These are phyloP conservation scores for Oryza coarctata DNA, from an alignment of 176 grass and related monocot genomes.

Conservation along the genomic window DNA sequence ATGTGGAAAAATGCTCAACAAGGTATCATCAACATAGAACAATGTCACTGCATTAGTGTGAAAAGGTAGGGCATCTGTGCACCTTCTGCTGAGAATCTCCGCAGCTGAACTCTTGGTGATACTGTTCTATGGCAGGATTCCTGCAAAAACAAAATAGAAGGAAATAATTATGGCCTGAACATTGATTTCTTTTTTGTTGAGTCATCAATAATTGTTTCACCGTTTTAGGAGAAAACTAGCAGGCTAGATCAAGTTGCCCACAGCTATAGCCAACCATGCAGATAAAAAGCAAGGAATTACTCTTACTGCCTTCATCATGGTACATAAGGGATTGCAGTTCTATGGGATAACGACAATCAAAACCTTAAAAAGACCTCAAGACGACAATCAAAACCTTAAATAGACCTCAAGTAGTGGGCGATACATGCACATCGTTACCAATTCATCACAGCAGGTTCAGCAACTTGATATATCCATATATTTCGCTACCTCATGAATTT, in stretches of 20 bases:
- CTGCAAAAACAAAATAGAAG: not conserved
- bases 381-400: too few species aligned
- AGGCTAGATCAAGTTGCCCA: not conserved
- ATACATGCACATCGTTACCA: too few species aligned
- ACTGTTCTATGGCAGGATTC: not conserved
- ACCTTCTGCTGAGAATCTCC: slow-evolving; percentile 21
- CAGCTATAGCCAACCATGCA: too few species aligned
- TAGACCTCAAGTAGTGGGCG: too few species aligned
- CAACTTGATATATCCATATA: not conserved
- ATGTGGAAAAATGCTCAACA: not conserved
- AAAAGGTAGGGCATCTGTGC: not conserved
- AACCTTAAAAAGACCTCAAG: too few species aligned
- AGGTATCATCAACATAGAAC: not conserved
- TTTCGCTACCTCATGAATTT: not conserved
- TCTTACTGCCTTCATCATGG: too few species aligned
- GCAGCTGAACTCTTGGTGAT: not conserved
- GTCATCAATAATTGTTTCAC: not conserved
- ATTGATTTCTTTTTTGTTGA: not conserved
- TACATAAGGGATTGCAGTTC: too few species aligned
- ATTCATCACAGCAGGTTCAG: not conserved
- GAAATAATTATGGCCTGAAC: not conserved
- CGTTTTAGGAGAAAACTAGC: not conserved
- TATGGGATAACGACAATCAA: too few species aligned
- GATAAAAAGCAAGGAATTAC: too few species aligned
- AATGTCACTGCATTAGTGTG: not conserved